A percentile compares a stretch with the other conserved stretches of the same genome.
Evolutionary conservation across 257 asterid species (phyloP).

Genomic region (Solanum lignicaule): DNA sequence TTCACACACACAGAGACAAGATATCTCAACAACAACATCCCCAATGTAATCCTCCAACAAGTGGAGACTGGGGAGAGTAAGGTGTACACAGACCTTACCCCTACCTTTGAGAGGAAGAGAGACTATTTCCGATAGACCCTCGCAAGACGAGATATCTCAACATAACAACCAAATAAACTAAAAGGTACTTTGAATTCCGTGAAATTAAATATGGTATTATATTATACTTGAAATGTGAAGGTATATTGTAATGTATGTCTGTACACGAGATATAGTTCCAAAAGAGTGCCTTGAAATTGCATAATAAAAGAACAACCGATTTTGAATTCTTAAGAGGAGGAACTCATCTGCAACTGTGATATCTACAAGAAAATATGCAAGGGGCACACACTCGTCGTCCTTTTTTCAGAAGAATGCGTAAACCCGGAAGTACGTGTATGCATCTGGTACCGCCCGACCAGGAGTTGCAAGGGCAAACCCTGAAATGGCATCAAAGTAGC

Average conservation of each 20-base stretch:
- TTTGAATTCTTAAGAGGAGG: conserved; percentile 72
- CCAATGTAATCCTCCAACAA: background rate
- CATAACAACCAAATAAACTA: background rate
- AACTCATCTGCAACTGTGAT: conserved; percentile 87
- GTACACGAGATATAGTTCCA: conserved; percentile 29
- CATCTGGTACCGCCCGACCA: background rate
- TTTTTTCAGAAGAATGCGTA: conserved; percentile 8
- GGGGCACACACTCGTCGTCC: conserved; percentile 13
- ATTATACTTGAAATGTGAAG: background rate
- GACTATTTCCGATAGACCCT: background rate
- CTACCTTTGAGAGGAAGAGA: background rate
- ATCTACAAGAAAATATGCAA: conserved; percentile 54
- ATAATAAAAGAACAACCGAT: conserved; percentile 24
- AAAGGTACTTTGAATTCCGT: background rate
- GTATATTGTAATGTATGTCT: conserved; percentile 6
- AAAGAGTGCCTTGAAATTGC: background rate
- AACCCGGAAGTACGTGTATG: background rate
- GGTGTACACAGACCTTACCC: background rate
- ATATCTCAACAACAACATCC: background rate
- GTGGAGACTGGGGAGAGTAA: background rate
- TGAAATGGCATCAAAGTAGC: conserved; percentile 4
- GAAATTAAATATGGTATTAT: background rate
- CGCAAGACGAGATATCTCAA: background rate
- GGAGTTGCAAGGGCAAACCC: background rate
- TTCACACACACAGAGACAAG: background rate